Evolutionary conservation across 768 basidiomycete genomes (phyloP).

Genomic region (Leucogyrophana mollusca): DNA sequence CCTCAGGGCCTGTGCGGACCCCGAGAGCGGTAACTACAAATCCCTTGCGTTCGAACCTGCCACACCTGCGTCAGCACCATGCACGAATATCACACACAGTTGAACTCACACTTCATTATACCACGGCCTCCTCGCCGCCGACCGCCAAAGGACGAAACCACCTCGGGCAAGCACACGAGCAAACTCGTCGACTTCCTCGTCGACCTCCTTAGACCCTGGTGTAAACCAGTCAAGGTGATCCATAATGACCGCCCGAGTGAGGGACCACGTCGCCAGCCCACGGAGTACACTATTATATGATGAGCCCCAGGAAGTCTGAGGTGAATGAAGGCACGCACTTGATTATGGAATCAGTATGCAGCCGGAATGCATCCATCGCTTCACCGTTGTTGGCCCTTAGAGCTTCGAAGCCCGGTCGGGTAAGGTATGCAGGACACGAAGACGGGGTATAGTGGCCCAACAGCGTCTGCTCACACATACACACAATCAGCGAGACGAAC

Average conservation of each 20-base stretch:
- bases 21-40: conserved; percentile 54
- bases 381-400: conserved; percentile 48
- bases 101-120: conserved; percentile 49
- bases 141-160: conserved; percentile 67
- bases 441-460: conserved; percentile 55
- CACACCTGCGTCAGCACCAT: background rate
- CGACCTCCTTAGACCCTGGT: conserved; percentile 44
- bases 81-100: background rate
- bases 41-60: conserved; percentile 49
- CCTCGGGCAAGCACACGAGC: conserved; percentile 54
- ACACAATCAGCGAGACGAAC: background rate
- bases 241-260: conserved; percentile 70
- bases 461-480: conserved; percentile 39
- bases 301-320: background rate
- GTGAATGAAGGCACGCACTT: conserved; percentile 41
- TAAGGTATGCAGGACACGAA: conserved; percentile 66
- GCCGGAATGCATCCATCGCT: conserved; percentile 52
- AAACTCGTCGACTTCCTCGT: conserved; percentile 56
- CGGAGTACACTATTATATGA: conserved; percentile 40
- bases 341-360: conserved; percentile 72
- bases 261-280: conserved; percentile 42
- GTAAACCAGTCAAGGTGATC: conserved; percentile 66
- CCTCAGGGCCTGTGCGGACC: conserved; percentile 45
- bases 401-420: conserved; percentile 54
- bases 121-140: conserved; percentile 64